phyloP scores from a whole-genome alignment of 192 early-diverging fungal species.

The Backusella psychrophila region DNA sequence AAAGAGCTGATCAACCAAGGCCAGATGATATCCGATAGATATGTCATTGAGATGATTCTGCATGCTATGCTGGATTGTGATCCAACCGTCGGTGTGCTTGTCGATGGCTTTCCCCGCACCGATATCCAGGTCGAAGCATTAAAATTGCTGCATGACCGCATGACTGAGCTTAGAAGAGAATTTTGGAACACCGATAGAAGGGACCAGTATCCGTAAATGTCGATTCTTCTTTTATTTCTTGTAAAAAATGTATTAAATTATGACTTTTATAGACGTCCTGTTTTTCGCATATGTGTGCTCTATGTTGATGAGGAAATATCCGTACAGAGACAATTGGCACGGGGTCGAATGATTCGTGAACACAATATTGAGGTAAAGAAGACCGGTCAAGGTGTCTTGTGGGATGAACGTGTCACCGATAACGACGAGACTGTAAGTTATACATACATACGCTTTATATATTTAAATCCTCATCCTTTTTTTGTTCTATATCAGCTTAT shows the following conservation, averaged over 20 bases:
- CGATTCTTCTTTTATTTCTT: no score
- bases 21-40: slow-evolving; percentile 54
- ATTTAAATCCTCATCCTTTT: no score
- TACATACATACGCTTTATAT: no score
- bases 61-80: slow-evolving; percentile 51
- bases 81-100: slow-evolving; percentile 49
- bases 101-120: slow-evolving; percentile 59
- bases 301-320: slow-evolving; percentile 61
- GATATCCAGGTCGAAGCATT: slow-evolving; percentile 57
- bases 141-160: slow-evolving; percentile 52
- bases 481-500: slow-evolving; percentile 37
- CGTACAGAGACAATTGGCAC: slow-evolving; percentile 45
- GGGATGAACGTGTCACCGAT: slow-evolving; percentile 57
- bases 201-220: slow-evolving; percentile 46
- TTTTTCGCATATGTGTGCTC: slow-evolving; percentile 54
- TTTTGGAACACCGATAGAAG: slow-evolving; percentile 48
- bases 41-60: slow-evolving; percentile 51
- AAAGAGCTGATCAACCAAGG: slow-evolving; percentile 56
- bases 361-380: slow-evolving; percentile 48
- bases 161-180: slow-evolving; percentile 50
- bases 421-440: slow-evolving; percentile 47
- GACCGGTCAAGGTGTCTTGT: slow-evolving; percentile 50
- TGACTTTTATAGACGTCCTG: slow-evolving; percentile 38
- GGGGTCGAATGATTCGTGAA: slow-evolving; percentile 48
- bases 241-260: neutral